phyloP scores from a whole-genome alignment of 1,284 basidiomycete genomes.

The Albatrellus sp. region DNA sequence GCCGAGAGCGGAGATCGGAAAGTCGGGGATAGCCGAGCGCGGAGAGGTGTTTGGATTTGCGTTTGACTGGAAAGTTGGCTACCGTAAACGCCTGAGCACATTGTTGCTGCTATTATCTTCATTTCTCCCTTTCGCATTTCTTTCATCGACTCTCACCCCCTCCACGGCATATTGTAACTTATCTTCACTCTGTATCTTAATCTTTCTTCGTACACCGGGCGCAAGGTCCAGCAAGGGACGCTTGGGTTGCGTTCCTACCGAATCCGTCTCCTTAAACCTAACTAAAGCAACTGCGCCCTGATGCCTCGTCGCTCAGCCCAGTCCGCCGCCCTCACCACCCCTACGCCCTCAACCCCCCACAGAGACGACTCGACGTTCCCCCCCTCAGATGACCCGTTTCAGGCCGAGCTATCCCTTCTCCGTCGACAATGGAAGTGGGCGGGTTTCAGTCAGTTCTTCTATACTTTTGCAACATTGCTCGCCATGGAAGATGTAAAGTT shows the following conservation, averaged over 20 bases:
- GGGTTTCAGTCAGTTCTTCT: slow-evolving; percentile 71
- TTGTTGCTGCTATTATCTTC: not conserved
- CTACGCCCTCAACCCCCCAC: slow-evolving; percentile 15
- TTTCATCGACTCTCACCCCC: not conserved
- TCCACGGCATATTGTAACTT: not conserved
- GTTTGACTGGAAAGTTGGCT: not conserved
- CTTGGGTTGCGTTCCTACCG: slow-evolving; percentile 8
- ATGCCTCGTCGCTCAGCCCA: slow-evolving; percentile 21
- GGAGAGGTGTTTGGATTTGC: not conserved
- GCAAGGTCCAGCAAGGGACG: not conserved
- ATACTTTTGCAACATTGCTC: slow-evolving; percentile 58
- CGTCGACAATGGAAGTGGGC: slow-evolving; percentile 78
- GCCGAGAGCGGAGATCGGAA: not conserved
- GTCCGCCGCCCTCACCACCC: slow-evolving; percentile 11
- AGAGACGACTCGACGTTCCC: slow-evolving; percentile 9
- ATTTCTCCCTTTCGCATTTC: not conserved
- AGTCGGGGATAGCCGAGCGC: slow-evolving; percentile 8
- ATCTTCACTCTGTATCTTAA: not conserved
- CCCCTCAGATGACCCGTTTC: slow-evolving; percentile 20
- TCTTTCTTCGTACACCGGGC: not conserved
- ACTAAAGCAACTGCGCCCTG: slow-evolving; percentile 14
- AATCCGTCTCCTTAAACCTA: slow-evolving; percentile 7
- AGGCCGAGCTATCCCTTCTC: slow-evolving; percentile 30
- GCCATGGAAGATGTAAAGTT: slow-evolving; percentile 52
- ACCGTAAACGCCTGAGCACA: not conserved